Conservation (phyloP, 2,329 filamentous ascomycete genomes). For the Didymellaceae sp. region DNA sequence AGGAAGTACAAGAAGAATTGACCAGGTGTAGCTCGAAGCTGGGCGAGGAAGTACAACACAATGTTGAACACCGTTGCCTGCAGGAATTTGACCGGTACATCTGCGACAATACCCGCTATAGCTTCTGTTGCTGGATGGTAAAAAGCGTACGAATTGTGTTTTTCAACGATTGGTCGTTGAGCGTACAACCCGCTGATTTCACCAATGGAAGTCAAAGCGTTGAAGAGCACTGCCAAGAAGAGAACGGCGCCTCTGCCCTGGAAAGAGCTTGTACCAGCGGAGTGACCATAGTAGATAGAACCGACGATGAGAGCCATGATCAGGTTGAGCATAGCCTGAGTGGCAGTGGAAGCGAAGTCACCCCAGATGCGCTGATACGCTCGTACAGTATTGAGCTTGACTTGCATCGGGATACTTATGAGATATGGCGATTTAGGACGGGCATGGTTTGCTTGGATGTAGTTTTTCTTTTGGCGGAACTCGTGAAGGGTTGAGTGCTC, state of each 20-base stretch:
- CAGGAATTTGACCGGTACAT: slow-evolving; percentile 78
- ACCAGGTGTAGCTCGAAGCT: slow-evolving; percentile 73
- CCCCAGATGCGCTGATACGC: slow-evolving; percentile 46
- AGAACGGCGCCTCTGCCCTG: slow-evolving; percentile 62
- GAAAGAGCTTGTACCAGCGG: slow-evolving; percentile 59
- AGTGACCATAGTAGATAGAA: slow-evolving; percentile 64
- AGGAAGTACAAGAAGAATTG: slow-evolving; percentile 83
- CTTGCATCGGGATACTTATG: slow-evolving; percentile 60
- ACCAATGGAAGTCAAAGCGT: slow-evolving; percentile 63
- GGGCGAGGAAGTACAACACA: slow-evolving; percentile 83
- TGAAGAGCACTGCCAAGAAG: slow-evolving; percentile 67
- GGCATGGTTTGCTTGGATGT: slow-evolving; percentile 60
- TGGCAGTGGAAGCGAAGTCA: slow-evolving; percentile 40
- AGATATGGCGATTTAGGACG: slow-evolving; percentile 64
- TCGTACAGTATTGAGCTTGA: slow-evolving; percentile 40
- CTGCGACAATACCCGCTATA: slow-evolving; percentile 79
- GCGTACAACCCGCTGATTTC: slow-evolving; percentile 68
- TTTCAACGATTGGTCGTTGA: slow-evolving; percentile 89
- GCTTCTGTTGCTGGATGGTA: slow-evolving; percentile 90
- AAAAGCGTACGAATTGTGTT: slow-evolving; percentile 82
- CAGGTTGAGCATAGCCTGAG: slow-evolving; percentile 55
- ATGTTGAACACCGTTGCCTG: slow-evolving; percentile 79
- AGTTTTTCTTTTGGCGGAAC: slow-evolving; percentile 56
- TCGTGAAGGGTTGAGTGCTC: slow-evolving; percentile 41
- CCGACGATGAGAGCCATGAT: slow-evolving; percentile 67